Conservation (phyloP, 2,329 filamentous ascomycete species). For the Ophidiomyces ophidiicola region DNA sequence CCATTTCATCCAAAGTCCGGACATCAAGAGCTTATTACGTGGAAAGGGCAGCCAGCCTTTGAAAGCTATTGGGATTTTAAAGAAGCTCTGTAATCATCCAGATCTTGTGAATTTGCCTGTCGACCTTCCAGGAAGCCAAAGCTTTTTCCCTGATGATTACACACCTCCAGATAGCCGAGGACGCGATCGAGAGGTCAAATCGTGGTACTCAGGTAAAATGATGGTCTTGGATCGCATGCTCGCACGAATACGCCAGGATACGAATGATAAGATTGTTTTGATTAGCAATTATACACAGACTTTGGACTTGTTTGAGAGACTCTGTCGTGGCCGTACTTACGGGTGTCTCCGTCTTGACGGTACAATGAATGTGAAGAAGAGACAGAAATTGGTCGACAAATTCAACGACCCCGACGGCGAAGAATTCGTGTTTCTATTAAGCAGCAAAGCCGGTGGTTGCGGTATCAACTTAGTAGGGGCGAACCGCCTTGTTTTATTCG, state of each 20-base stretch:
- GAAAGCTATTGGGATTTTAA: slow-evolving; percentile 91
- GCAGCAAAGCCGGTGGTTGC: slow-evolving; percentile 91
- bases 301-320: slow-evolving; percentile 80
- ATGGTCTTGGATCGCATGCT: slow-evolving; percentile 96
- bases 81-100: slow-evolving; percentile 97
- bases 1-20: slow-evolving; percentile 89
- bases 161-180: slow-evolving; percentile 77
- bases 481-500: slow-evolving; percentile 88
- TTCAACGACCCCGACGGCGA: slow-evolving; percentile 87
- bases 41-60: slow-evolving; percentile 93
- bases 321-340: slow-evolving; percentile 76
- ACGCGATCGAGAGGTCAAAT: slow-evolving; percentile 79
- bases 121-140: slow-evolving; percentile 78
- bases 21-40: slow-evolving; percentile 79
- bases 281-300: slow-evolving; percentile 98
- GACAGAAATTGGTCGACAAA: slow-evolving; percentile 91
- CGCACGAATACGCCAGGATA: slow-evolving; percentile 84
- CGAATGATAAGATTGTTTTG: slow-evolving; percentile 96
- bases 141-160: slow-evolving; percentile 72
- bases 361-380: slow-evolving; percentile 95
- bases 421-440: slow-evolving; percentile 92
- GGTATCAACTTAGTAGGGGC: slow-evolving; percentile 91
- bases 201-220: slow-evolving; percentile 98
- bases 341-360: slow-evolving; percentile 83
- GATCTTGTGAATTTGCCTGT: slow-evolving; percentile 73